phyloP scores from a whole-genome alignment of 805 yeast genomes.

The Zygosaccharomyces gambellarensis region DNA sequence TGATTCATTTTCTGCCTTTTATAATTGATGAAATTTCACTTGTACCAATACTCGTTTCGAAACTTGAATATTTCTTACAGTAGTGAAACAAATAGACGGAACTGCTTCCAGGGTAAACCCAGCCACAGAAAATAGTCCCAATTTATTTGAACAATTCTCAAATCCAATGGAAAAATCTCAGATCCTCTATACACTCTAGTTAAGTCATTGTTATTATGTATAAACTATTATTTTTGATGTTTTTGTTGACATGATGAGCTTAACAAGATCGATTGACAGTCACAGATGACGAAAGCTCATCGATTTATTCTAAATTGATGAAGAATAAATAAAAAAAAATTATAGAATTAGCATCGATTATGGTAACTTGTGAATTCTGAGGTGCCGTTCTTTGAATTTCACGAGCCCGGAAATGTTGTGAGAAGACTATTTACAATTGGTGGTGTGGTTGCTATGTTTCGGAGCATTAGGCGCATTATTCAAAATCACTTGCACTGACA shows the following conservation, averaged over 20 bases:
- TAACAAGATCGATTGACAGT: background rate
- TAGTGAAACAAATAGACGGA: background rate
- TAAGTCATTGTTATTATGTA: background rate
- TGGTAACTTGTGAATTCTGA: background rate
- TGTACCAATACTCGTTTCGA: background rate
- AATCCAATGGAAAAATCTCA: background rate
- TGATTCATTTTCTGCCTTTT: constrained; percentile 9
- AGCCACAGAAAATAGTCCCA: background rate
- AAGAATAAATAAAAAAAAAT: background rate
- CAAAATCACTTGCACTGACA: constrained; percentile 76
- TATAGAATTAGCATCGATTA: background rate
- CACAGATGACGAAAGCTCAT: background rate
- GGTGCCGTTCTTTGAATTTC: background rate
- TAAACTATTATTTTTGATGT: background rate
- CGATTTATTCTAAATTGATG: background rate
- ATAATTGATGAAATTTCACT: background rate
- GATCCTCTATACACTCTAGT: background rate
- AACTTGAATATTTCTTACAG: background rate
- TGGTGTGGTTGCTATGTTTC: background rate
- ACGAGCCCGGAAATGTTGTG: background rate
- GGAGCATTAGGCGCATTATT: constrained; percentile 23
- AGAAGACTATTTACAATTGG: constrained; percentile 1
- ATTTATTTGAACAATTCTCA: background rate
- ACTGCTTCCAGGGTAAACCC: background rate
- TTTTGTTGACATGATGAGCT: constrained; percentile 1